Conservation (phyloP, 129 eudicot genomes). For the Arctium minus region DNA sequence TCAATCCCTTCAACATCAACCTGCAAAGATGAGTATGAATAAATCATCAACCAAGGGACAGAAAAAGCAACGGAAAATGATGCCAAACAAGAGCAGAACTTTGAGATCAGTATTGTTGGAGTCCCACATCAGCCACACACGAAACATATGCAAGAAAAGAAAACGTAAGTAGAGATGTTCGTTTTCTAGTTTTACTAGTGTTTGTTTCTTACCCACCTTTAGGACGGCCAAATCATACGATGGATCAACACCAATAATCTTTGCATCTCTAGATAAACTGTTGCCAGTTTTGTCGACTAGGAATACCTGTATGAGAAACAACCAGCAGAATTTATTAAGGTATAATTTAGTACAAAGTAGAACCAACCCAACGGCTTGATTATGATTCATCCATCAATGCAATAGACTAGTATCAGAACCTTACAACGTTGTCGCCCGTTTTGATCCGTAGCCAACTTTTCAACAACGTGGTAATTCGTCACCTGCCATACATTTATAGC, state of each 20-base stretch:
- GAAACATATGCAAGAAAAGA: not conserved
- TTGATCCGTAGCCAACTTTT: conserved; percentile 75
- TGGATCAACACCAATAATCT: conserved; percentile 77
- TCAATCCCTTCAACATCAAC: conserved; percentile 65
- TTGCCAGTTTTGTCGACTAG: conserved; percentile 61
- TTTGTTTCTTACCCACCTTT: conserved; percentile 42
- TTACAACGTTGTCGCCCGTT: conserved; percentile 81
- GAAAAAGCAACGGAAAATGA: not conserved
- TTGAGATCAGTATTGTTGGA: too few species aligned
- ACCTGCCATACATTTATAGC: conserved; percentile 44
- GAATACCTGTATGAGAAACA: conserved; percentile 43
- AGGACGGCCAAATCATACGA: conserved; percentile 90
- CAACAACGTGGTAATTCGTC: conserved; percentile 89
- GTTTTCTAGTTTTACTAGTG: not conserved
- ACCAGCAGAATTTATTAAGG: not conserved
- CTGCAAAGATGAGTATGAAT: conserved; percentile 26
- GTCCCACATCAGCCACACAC: too few species aligned
- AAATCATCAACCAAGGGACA: not conserved
- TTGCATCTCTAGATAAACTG: conserved; percentile 58
- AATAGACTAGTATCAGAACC: conserved; percentile 44
- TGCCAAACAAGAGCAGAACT: too few species aligned
- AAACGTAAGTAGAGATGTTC: not conserved
- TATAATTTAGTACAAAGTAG: not conserved
- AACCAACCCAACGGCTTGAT: not conserved
- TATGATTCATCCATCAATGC: not conserved